Conservation (phyloP, 495 filamentous ascomycete species). For the Clavariopsis aquatica region DNA sequence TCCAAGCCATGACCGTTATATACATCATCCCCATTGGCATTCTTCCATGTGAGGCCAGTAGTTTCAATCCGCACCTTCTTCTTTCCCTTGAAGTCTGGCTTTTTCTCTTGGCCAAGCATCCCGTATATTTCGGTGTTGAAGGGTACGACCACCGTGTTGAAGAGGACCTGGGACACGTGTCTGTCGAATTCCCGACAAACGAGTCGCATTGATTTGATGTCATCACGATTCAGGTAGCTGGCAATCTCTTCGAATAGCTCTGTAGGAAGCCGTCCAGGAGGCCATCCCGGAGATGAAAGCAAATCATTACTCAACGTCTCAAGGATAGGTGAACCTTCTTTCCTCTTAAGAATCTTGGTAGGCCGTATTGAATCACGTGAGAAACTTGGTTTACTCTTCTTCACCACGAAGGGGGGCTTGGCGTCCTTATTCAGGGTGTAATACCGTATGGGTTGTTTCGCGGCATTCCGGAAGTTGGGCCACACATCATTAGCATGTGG, state of each 20-base stretch:
- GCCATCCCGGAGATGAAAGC: constrained; percentile 9
- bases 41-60: constrained; percentile 35
- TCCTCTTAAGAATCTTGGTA: constrained; percentile 11
- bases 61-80: constrained; percentile 36
- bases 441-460: constrained; percentile 27
- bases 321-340: not conserved
- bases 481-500: constrained; percentile 34
- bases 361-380: not conserved
- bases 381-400: not conserved
- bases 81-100: constrained; percentile 40
- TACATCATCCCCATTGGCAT: constrained; percentile 41
- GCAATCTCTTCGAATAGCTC: constrained; percentile 56
- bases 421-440: constrained; percentile 7
- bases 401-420: not conserved
- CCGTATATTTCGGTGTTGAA: constrained; percentile 57
- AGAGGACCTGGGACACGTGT: constrained; percentile 51
- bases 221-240: constrained; percentile 50
- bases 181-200: constrained; percentile 56
- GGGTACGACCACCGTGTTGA: constrained; percentile 55
- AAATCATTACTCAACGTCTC: not conserved
- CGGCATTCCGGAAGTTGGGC: constrained; percentile 28
- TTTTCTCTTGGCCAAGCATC: constrained; percentile 40
- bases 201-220: constrained; percentile 54
- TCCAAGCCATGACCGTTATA: constrained; percentile 50
- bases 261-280: constrained; percentile 46